phyloP scores from a whole-genome alignment of 495 filamentous ascomycete species.

The Penicillium dipodomyicola region DNA sequence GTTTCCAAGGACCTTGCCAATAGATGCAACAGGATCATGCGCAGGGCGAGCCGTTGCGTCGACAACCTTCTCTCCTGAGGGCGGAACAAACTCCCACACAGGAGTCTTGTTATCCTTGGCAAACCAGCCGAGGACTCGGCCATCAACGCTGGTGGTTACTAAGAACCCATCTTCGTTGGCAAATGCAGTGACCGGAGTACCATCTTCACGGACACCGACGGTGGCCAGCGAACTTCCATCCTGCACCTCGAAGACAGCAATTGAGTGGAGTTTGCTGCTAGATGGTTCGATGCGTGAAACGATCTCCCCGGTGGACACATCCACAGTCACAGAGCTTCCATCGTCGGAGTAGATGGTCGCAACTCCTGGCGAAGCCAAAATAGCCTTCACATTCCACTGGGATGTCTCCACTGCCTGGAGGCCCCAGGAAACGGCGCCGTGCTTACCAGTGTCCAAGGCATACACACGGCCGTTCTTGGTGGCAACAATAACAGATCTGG shows the following conservation, averaged over 20 bases:
- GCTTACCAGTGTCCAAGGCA: constrained; percentile 71
- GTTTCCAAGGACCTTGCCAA: constrained; percentile 88
- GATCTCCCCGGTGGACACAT: constrained; percentile 56
- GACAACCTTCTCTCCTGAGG: constrained; percentile 62
- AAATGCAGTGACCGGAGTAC: constrained; percentile 31
- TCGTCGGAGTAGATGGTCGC: constrained; percentile 58
- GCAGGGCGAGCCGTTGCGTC: constrained; percentile 62
- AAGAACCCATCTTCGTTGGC: constrained; percentile 39
- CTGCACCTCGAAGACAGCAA: constrained; percentile 31
- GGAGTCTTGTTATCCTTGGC: constrained; percentile 46
- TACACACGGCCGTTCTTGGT: constrained; percentile 77
- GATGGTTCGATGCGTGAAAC: constrained; percentile 38
- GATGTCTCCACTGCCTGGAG: constrained; percentile 56
- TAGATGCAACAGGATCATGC: constrained; percentile 89
- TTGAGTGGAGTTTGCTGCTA: constrained; percentile 29
- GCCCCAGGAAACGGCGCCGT: constrained; percentile 74
- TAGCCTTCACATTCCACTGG: constrained; percentile 67
- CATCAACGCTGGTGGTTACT: constrained; percentile 60
- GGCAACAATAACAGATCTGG: constrained; percentile 76
- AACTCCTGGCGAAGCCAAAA: constrained; percentile 56
- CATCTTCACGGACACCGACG: constrained; percentile 34
- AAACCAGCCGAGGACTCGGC: constrained; percentile 60
- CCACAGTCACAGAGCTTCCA: constrained; percentile 56
- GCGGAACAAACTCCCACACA: constrained; percentile 75
- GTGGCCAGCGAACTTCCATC: constrained; percentile 21